Base-by-base conservation (phyloP, 441 rosid genomes). In the Arabidopsis hybrid region DNA sequence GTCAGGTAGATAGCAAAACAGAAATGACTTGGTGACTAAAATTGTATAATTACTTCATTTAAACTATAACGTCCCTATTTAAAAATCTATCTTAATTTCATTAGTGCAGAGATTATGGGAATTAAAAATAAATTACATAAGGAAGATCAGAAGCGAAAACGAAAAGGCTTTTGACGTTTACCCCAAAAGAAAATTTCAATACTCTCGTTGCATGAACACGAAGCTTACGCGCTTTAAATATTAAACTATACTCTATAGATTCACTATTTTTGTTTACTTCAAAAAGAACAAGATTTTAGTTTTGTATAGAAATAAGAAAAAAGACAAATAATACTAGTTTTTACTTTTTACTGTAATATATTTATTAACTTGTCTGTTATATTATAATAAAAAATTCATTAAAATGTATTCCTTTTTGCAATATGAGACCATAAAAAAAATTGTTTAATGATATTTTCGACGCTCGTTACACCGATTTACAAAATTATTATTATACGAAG, bases 51-150 rank as follows among this genome's bases (percentile, higher is more conserved):
- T 69, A 13, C 56, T 46, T 32, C 35, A 32, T 45, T 57, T 45
- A 39, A 57, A 43, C 50, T 1, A 66, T 39, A 55, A 42, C 42
- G 52, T 67, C 49, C 8, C 8, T 40, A 32, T 68, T 43, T 42
- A 6, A 31, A 56, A 68, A 42, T 7, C 13, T 10, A 7, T 43
- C 8, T 45, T 6, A 56, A 14, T 10, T 46, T 43, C 14, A 65
- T 57, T 57, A 73, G 77, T 36, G 71, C 43, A 36, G 21, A 1
- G 40, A 57, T 36, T 65, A 73, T 65, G 60, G 59, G 34, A 60
- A 56, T 73, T 21, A 21, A 64, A 26, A 18, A 21, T 3, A 17
- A 31, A 58, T 34, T 35, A 13, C 32, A 50, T 4, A 45, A 38
- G 3, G 58, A 65, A 46, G 39, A 16, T 11, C 56, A 29, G 63